Percentiles rank a stretch among this genome's conserved stretches.
Conservation (phyloP, 306 rosid genomes). For the Mucuna pruriens region DNA sequence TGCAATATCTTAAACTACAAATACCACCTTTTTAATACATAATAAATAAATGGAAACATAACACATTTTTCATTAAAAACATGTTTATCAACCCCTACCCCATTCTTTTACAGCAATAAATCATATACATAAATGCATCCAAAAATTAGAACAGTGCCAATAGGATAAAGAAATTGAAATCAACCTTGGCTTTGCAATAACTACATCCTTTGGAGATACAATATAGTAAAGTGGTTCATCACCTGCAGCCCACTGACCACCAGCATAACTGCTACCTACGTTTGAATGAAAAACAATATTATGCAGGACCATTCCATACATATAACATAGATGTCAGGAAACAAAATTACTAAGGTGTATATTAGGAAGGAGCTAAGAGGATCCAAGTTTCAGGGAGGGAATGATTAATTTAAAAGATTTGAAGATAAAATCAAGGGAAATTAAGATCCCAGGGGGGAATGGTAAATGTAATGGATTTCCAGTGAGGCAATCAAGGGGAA, state of each 20-base stretch:
- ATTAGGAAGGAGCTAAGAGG: slow-evolving; percentile 1
- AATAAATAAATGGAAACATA: background rate
- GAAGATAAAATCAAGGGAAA: background rate
- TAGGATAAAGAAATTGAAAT: slow-evolving; percentile 38
- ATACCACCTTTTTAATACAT: background rate
- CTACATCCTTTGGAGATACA: slow-evolving; percentile 96
- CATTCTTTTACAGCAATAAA: background rate
- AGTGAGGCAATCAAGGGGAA: background rate
- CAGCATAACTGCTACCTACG: slow-evolving; percentile 99
- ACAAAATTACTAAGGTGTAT: slow-evolving; percentile 8
- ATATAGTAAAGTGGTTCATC: slow-evolving; percentile 96
- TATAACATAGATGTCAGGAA: slow-evolving; percentile 26
- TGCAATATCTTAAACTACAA: slow-evolving; percentile 54
- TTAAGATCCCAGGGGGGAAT: background rate
- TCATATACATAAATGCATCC: slow-evolving; percentile 15
- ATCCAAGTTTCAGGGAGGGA: background rate
- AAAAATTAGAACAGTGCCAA: background rate
- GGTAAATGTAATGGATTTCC: background rate
- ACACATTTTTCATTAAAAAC: background rate
- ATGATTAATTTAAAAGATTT: slow-evolving; percentile 14
- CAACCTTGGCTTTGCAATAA: slow-evolving; percentile 97
- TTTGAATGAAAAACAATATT: slow-evolving; percentile 42
- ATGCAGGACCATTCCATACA: slow-evolving; percentile 39
- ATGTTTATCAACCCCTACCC: background rate
- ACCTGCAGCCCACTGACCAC: slow-evolving; percentile 99